Conservation (phyloP, 192 early-diverging fungal genomes). For the Umbelopsis isabellina region DNA sequence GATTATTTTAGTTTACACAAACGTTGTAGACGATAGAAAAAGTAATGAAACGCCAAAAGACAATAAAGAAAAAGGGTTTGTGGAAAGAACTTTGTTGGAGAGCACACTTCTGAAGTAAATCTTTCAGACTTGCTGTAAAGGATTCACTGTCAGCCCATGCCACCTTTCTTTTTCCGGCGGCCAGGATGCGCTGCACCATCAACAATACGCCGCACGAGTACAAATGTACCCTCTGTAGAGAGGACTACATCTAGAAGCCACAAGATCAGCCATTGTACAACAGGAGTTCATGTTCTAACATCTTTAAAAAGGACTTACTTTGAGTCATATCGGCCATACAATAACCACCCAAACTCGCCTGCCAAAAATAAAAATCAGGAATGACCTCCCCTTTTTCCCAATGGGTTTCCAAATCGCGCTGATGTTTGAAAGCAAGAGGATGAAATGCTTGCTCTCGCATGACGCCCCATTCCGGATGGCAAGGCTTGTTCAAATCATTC, state of each 20-base stretch:
- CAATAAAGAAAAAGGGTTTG: no score
- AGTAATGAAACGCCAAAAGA: no score
- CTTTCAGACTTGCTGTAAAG: neutral
- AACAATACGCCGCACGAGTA: constrained; percentile 34
- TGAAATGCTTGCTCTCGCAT: constrained; percentile 42
- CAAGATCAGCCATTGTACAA: neutral
- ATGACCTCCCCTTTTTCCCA: constrained; percentile 29
- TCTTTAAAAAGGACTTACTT: constrained; percentile 25
- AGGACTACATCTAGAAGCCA: constrained; percentile 30
- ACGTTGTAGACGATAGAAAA: no score
- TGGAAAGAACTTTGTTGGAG: no score
- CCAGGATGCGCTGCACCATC: constrained; percentile 43
- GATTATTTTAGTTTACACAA: no score
- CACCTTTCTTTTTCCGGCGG: constrained; percentile 38
- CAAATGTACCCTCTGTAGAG: constrained; percentile 34
- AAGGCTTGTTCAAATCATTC: constrained; percentile 29
- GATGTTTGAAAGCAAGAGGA: constrained; percentile 42
- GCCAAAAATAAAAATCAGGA: constrained; percentile 43
- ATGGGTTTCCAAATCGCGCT: constrained; percentile 45
- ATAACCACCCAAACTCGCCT: constrained; percentile 43
- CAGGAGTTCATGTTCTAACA: neutral
- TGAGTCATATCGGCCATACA: constrained; percentile 43
- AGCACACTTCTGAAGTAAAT: no score
- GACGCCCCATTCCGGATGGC: constrained; percentile 42
- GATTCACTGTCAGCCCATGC: constrained; percentile 42